Percentiles rank a stretch among this genome's conserved stretches.
These are phyloP conservation scores for Pittosporum tobira DNA, from an alignment of 129 eudicot genomes.

Conservation along the genomic window DNA sequence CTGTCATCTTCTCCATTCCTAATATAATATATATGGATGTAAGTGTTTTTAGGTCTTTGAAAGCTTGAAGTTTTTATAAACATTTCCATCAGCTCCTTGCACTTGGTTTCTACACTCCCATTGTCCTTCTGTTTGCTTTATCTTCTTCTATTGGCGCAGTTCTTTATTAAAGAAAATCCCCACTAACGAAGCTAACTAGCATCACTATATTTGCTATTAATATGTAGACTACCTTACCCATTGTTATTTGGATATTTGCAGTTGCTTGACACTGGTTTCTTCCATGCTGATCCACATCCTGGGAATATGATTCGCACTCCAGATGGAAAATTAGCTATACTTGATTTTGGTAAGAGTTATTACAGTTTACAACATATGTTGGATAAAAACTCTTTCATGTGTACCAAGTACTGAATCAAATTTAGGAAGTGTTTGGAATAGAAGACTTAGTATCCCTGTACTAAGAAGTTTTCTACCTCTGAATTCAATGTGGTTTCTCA, in stretches of 20 bases:
- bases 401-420: background rate
- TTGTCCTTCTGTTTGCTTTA: too few relatives aligned
- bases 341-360: constrained; percentile 76
- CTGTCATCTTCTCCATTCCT: background rate
- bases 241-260: constrained; percentile 27
- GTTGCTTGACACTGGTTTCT: constrained; percentile 98
- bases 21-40: background rate
- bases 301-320: constrained; percentile 98
- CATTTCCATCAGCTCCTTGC: background rate
- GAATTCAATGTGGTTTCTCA: background rate
- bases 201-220: background rate
- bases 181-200: background rate
- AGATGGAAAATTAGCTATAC: constrained; percentile 95
- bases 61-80: too few relatives aligned
- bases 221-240: constrained; percentile 8
- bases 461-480: background rate
- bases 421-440: background rate
- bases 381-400: background rate
- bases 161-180: background rate
- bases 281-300: constrained; percentile 99
- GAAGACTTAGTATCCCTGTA: background rate
- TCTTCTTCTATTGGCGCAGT: background rate
- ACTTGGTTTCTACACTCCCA: too few relatives aligned
- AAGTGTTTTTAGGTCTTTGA: background rate
- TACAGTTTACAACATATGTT: background rate